These are phyloP conservation scores for Vigna hirtella DNA, from an alignment of 306 rosid species.

Conservation along the genomic window DNA sequence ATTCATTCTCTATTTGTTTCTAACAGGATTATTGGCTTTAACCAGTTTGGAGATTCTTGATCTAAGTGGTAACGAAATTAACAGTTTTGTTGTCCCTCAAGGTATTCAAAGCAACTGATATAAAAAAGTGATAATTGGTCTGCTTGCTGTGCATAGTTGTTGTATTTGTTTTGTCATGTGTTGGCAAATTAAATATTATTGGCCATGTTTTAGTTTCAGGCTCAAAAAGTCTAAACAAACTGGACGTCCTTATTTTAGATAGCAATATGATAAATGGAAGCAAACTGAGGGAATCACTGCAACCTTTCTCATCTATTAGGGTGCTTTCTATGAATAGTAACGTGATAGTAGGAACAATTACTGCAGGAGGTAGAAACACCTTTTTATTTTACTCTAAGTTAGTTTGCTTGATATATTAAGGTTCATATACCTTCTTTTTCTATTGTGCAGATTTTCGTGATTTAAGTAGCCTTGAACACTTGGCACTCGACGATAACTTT, in stretches of 20 bases:
- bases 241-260: not conserved
- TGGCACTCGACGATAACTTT: not conserved
- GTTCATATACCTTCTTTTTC: not conserved
- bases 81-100: not conserved
- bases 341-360: not conserved
- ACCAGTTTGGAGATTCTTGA: not conserved
- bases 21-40: not conserved
- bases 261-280: not conserved
- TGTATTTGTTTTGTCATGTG: too few relatives aligned
- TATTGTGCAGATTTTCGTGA: conserved; percentile 16
- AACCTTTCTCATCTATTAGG: conserved; percentile 27
- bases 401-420: not conserved
- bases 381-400: not conserved
- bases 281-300: not conserved
- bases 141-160: not conserved
- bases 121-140: too few relatives aligned
- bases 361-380: conserved; percentile 7
- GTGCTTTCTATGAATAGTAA: not conserved
- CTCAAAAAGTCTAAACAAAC: not conserved
- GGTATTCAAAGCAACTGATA: not conserved
- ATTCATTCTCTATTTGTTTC: not conserved
- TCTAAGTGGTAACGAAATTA: not conserved
- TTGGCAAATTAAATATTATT: not conserved
- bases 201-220: not conserved
- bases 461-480: conserved; percentile 15